Conservation (phyloP, 1,284 basidiomycete species). For the Laetiporus sulphureus region DNA sequence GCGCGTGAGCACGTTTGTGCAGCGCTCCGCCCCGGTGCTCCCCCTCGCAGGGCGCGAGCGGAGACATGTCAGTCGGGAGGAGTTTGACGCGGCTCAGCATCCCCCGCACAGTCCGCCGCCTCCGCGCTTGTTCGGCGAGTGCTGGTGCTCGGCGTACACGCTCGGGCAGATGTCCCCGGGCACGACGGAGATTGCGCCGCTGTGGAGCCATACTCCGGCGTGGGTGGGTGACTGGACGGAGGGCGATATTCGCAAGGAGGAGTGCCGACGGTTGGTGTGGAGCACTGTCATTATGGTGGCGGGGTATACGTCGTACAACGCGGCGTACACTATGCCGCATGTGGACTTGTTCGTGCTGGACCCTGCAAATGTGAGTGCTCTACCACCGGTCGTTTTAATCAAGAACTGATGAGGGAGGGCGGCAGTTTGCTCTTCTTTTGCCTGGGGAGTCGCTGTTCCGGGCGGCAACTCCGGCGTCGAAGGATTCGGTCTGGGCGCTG, state of each 20-base stretch:
- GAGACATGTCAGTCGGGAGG: neutral
- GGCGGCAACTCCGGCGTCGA: slow-evolving; percentile 10
- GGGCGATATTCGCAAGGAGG: slow-evolving; percentile 60
- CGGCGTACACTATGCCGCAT: slow-evolving; percentile 28
- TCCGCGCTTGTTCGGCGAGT: slow-evolving; percentile 18
- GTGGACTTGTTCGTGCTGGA: slow-evolving; percentile 55
- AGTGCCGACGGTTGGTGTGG: slow-evolving; percentile 69
- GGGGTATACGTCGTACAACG: slow-evolving; percentile 57
- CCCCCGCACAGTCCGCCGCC: neutral
- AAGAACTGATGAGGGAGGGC: neutral
- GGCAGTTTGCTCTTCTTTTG: slow-evolving; percentile 61
- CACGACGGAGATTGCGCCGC: slow-evolving; percentile 45
- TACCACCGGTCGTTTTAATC: neutral
- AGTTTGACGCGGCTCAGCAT: slow-evolving; percentile 4
- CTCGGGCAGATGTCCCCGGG: slow-evolving; percentile 45
- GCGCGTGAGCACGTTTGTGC: slow-evolving; percentile 38
- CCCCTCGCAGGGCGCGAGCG: neutral
- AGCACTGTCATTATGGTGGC: slow-evolving; percentile 55
- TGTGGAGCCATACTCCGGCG: slow-evolving; percentile 57
- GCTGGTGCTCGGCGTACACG: slow-evolving; percentile 47
- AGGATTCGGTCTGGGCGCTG: slow-evolving; percentile 64
- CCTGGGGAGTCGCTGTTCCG: slow-evolving; percentile 52
- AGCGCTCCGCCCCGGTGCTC: slow-evolving; percentile 19
- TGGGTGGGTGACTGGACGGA: slow-evolving; percentile 57
- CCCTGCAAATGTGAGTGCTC: slow-evolving; percentile 49